Evolutionary conservation across 192 early-diverging fungal species (phyloP).

Genomic region (Coemansia sp.): DNA sequence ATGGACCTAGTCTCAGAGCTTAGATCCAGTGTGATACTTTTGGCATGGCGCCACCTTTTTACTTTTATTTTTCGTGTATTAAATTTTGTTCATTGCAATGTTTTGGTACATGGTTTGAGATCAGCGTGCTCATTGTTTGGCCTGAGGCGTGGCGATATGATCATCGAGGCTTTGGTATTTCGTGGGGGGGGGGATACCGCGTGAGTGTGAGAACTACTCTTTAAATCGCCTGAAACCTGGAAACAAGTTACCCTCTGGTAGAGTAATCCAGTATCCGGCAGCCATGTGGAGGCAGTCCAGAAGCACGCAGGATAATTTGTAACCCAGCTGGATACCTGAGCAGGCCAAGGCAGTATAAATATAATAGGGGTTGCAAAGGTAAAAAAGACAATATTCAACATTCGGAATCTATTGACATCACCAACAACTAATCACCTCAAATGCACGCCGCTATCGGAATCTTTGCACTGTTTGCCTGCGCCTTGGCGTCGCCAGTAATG

Average conservation of each 20-base stretch:
- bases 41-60: not conserved
- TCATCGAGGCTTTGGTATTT: not conserved
- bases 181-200: not conserved
- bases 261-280: not conserved
- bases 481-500: conserved; percentile 21
- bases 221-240: not conserved
- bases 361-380: not conserved
- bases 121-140: not conserved
- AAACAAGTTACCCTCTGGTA: too few relatives aligned
- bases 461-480: conserved; percentile 30
- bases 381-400: not conserved
- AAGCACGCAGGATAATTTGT: not conserved
- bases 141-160: not conserved
- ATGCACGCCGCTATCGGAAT: conserved; percentile 39
- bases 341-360: not conserved
- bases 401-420: not conserved
- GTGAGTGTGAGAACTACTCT: not conserved
- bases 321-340: not conserved
- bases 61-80: not conserved
- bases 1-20: not conserved
- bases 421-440: not conserved
- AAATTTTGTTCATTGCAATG: not conserved
- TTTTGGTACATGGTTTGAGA: not conserved
- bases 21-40: not conserved
- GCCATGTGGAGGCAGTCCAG: not conserved